A percentile compares a stretch with the other conserved stretches of the same genome.
Evolutionary conservation across 192 early-diverging fungal species (phyloP).

Genomic region (Coemansia sp.): DNA sequence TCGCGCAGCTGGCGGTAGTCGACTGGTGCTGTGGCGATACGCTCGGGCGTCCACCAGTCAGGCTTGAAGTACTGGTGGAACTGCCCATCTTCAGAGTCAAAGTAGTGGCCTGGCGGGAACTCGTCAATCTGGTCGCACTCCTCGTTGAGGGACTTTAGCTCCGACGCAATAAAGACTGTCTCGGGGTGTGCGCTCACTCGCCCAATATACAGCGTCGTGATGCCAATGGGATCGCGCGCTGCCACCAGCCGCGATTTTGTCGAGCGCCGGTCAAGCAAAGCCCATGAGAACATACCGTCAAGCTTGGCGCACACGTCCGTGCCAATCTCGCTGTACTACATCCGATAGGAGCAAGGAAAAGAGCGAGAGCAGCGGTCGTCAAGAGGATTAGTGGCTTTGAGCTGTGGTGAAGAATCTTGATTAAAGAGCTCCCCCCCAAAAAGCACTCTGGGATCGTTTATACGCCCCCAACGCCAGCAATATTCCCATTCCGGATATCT

Average conservation of each 20-base stretch:
- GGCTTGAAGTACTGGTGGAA: slow-evolving; percentile 89
- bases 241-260: slow-evolving; percentile 79
- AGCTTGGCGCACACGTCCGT: slow-evolving; percentile 78
- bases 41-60: slow-evolving; percentile 72
- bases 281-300: slow-evolving; percentile 97
- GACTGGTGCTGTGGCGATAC: slow-evolving; percentile 35
- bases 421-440: background rate
- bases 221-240: slow-evolving; percentile 97
- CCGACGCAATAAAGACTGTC: slow-evolving; percentile 90
- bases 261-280: slow-evolving; percentile 74
- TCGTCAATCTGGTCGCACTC: slow-evolving; percentile 96
- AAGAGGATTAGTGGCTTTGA: slow-evolving; percentile 1
- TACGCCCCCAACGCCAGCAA: background rate
- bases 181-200: slow-evolving; percentile 78
- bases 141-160: slow-evolving; percentile 95
- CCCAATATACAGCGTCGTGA: slow-evolving; percentile 97
- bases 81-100: slow-evolving; percentile 72
- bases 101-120: slow-evolving; percentile 97
- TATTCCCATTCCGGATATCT: background rate
- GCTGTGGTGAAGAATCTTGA: background rate
- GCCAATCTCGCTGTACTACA: slow-evolving; percentile 81
- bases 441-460: background rate
- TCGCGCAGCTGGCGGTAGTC: slow-evolving; percentile 73
- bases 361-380: background rate
- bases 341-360: slow-evolving; percentile 14